Evolutionary conservation across 768 basidiomycete genomes (phyloP).

Genomic region (Lactifluus piperatus): DNA sequence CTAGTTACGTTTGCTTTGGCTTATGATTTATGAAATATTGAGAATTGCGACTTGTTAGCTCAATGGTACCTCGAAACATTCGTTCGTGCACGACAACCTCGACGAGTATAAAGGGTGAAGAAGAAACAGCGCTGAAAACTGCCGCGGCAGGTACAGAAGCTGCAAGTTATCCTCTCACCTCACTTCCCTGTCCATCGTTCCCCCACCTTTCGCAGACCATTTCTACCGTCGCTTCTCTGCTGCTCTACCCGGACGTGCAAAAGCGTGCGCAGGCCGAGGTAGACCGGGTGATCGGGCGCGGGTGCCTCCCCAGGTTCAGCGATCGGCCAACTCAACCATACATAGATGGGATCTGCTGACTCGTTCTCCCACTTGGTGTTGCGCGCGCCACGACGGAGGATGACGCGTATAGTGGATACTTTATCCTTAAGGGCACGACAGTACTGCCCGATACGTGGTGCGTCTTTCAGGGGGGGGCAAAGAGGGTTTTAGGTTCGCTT

Average conservation of each 20-base stretch:
- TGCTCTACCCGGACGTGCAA: conserved; percentile 13
- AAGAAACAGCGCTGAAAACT: background rate
- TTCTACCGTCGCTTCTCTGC: conserved; percentile 3
- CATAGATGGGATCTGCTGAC: conserved; percentile 15
- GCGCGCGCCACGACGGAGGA: conserved; percentile 11
- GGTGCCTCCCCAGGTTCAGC: conserved; percentile 18
- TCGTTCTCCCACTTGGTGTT: conserved; percentile 6
- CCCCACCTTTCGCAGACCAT: background rate
- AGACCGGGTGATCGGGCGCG: conserved; percentile 18
- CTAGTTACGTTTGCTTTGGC: background rate
- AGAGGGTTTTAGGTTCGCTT: background rate
- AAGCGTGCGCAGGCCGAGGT: conserved; percentile 16
- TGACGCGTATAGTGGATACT: background rate
- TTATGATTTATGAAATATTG: background rate
- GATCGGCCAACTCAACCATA: conserved; percentile 22
- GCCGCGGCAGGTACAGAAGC: conserved; percentile 10
- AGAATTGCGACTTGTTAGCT: background rate
- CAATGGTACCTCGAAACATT: conserved; percentile 8
- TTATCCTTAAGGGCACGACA: conserved; percentile 10
- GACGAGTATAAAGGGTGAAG: background rate
- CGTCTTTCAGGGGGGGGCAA: background rate
- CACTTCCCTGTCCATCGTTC: background rate
- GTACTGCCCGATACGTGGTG: conserved; percentile 7
- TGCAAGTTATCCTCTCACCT: background rate
- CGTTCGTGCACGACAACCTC: conserved; percentile 9